These are phyloP conservation scores for Daedalea quercina DNA, from an alignment of 768 basidiomycete species.

Conservation along the genomic window DNA sequence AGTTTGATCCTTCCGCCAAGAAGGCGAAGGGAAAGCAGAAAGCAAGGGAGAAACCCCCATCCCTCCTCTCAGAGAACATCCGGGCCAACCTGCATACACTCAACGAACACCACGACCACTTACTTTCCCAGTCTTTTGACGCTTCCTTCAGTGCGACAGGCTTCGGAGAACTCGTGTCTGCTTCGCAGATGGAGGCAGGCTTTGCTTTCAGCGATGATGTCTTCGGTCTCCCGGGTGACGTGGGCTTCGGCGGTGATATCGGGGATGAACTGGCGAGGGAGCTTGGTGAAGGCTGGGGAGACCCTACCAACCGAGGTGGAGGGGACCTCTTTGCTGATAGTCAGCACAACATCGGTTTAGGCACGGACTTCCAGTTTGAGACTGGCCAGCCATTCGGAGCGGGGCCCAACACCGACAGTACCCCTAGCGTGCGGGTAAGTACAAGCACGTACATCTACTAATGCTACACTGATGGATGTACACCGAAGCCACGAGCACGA, in stretches of 20 bases:
- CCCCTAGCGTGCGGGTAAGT: neutral
- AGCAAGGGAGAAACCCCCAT: slow-evolving; percentile 21
- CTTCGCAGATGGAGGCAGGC: slow-evolving; percentile 46
- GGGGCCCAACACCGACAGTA: neutral
- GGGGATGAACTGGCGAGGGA: slow-evolving; percentile 74
- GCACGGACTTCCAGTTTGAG: slow-evolving; percentile 11
- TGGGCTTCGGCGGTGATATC: slow-evolving; percentile 53
- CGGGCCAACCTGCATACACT: slow-evolving; percentile 57
- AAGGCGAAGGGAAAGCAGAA: slow-evolving; percentile 22
- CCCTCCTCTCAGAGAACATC: slow-evolving; percentile 33
- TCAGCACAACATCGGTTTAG: neutral
- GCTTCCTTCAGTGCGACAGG: slow-evolving; percentile 42
- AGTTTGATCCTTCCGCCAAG: slow-evolving; percentile 37
- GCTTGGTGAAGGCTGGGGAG: slow-evolving; percentile 66
- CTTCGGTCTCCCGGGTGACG: slow-evolving; percentile 43
- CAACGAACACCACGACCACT: slow-evolving; percentile 61
- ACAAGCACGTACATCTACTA: too few relatives aligned
- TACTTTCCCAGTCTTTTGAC: slow-evolving; percentile 63
- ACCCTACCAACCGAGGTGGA: slow-evolving; percentile 6
- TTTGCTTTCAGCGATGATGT: slow-evolving; percentile 44
- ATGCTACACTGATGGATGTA: too few relatives aligned
- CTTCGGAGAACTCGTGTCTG: slow-evolving; percentile 34
- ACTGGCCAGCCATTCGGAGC: neutral
- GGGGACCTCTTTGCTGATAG: neutral
- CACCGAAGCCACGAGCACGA: neutral